Evolutionary conservation across 2,329 filamentous ascomycete species (phyloP).

Genomic region (Exophiala sp.): DNA sequence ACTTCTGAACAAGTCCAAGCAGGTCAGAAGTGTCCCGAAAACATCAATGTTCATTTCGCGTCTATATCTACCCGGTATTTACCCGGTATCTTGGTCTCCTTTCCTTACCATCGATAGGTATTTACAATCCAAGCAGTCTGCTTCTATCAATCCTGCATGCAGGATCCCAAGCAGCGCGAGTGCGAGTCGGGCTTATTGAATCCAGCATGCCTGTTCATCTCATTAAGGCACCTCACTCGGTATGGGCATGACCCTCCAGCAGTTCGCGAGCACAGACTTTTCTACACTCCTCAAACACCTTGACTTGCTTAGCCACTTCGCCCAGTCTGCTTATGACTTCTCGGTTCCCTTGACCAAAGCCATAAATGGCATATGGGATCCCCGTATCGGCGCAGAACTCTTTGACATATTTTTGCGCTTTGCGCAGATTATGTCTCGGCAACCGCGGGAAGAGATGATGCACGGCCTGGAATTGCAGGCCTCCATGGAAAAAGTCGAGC

Average conservation of each 20-base stretch:
- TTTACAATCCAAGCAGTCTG: too few species aligned
- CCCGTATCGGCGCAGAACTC: constrained; percentile 76
- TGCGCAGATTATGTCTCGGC: constrained; percentile 75
- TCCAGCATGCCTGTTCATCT: too few species aligned
- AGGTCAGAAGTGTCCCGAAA: too few species aligned
- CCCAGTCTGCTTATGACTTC: constrained; percentile 69
- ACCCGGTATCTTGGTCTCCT: too few species aligned
- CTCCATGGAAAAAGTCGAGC: constrained; percentile 85
- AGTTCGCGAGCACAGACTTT: constrained; percentile 35
- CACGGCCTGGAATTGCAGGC: constrained; percentile 82
- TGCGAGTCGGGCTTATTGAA: too few species aligned
- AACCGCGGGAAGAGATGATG: constrained; percentile 81
- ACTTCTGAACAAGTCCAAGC: too few species aligned
- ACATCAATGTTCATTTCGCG: too few species aligned
- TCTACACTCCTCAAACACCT: constrained; percentile 70
- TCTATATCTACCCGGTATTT: too few species aligned
- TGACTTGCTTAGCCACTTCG: constrained; percentile 73
- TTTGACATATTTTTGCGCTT: constrained; percentile 66
- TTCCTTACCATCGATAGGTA: too few species aligned
- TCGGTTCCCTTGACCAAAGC: constrained; percentile 77
- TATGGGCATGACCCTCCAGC: constrained; percentile 12
- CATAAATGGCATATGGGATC: constrained; percentile 79
- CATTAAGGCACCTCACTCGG: neutral
- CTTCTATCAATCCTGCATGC: too few species aligned
- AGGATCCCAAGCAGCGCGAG: too few species aligned